Base-by-base conservation (phyloP, 129 eudicot species). In the Chrysanthemum makinoi region DNA sequence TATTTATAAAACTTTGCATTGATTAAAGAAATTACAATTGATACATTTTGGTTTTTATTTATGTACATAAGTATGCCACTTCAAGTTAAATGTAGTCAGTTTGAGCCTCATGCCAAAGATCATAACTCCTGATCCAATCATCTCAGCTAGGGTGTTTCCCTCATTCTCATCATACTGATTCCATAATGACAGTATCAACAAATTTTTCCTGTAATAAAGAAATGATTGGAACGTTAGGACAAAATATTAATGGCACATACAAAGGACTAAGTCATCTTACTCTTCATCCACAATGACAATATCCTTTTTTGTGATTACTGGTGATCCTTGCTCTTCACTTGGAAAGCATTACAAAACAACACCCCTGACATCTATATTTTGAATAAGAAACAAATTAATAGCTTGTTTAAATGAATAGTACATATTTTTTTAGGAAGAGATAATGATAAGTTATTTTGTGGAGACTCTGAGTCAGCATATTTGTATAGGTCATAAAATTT, bases 21-120 rank as follows among this genome's bases (percentile, higher is more conserved):
- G 59, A 7, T 5, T 53, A 1, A 53, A 53, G 22, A 53, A 16
- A 22, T 2, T 60, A 8, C 3, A 11, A 33, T 19, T 59, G 2
- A 19, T 8, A 60, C 6, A 12, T 5, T n/a, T 6, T 11, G 15
- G 0, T 15, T 6, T 4, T 35, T 2, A 30, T 24, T 35, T 17
- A 20, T 6, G 17, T 63, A n/a, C 35, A 4, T 4, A 63, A 39
- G 50, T 39, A n/a, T 53, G 6, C 9, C 9, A 65, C 16, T 39
- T 17, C 44, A 35, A 16, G 26, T 65, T 43, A 52, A 65, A 65
- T 65, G 69, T 43, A n/a, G 53, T 65, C 28, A 65, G 54, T 65
- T 65, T 44, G 1, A 65, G 69, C 13, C 69, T 17, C 26, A 65
- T 15, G 0, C 69, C 54, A 17, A 65, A 65, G 4, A 65, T 65